Conservation (phyloP, 1,284 basidiomycete species). For the Ustilago trichophora region DNA sequence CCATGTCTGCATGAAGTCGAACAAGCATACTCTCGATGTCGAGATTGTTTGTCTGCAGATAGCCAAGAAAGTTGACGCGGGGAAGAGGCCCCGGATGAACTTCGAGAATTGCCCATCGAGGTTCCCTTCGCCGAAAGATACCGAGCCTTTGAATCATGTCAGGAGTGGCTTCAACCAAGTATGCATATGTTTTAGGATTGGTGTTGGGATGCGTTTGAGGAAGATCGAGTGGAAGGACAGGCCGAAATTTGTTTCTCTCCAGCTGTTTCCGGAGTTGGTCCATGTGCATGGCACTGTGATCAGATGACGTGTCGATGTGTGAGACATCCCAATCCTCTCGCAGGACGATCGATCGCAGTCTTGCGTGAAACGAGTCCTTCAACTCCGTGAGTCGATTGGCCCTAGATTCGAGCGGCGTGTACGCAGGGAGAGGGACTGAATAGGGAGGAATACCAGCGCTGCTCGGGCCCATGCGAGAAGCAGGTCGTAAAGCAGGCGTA, state of each 20-base stretch:
- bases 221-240: neutral
- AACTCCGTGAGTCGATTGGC: too few species aligned
- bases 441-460: too few species aligned
- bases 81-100: neutral
- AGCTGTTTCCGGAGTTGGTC: neutral
- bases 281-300: too few species aligned
- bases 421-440: too few species aligned
- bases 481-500: too few species aligned
- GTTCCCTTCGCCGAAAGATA: neutral
- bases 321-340: too few species aligned
- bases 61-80: neutral
- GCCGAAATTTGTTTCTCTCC: slow-evolving; percentile 1
- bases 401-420: too few species aligned
- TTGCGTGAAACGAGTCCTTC: too few species aligned
- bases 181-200: neutral
- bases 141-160: neutral
- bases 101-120: neutral
- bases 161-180: neutral
- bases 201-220: neutral
- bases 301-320: too few species aligned
- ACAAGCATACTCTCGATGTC: neutral
- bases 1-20: too few species aligned
- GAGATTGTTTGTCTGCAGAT: neutral
- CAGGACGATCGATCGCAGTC: too few species aligned
- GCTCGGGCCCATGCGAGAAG: too few species aligned